Conservation (phyloP, 257 asterid genomes). For the Ilex asprella region DNA sequence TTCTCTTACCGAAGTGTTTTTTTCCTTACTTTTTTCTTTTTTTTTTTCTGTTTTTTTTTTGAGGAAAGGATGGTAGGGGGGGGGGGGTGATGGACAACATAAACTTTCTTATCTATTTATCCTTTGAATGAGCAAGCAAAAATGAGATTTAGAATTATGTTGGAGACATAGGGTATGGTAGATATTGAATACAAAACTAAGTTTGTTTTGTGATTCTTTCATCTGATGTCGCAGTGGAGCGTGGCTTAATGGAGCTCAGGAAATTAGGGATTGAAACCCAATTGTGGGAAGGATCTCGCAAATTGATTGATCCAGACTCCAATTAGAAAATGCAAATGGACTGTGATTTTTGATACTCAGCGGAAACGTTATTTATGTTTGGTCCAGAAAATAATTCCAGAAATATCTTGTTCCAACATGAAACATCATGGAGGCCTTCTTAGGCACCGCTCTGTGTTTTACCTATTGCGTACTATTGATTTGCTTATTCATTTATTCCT, state of each 20-base stretch:
- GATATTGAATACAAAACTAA: no score
- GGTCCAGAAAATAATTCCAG: no score
- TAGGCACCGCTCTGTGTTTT: no score
- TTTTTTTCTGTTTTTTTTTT: background rate
- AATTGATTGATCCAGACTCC: conserved; percentile 50
- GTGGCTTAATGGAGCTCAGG: conserved; percentile 75
- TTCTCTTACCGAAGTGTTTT: no score
- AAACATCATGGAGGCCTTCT: no score
- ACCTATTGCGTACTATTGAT: no score
- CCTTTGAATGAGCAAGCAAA: background rate
- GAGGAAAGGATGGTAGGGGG: background rate
- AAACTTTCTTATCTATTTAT: no score
- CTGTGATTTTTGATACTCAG: conserved; percentile 32
- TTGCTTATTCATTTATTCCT: no score
- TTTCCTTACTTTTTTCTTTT: background rate
- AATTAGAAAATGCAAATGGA: conserved; percentile 43
- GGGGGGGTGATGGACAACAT: background rate
- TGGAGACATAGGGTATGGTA: no score
- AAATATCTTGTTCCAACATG: no score
- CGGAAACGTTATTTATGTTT: conserved; percentile 2
- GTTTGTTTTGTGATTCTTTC: conserved; percentile 1
- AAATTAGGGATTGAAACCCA: conserved; percentile 73
- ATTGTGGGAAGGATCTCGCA: conserved; percentile 79
- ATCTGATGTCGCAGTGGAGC: conserved; percentile 51
- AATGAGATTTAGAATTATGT: background rate